Percentiles rank a stretch among this genome's conserved stretches.
Conservation (phyloP, 768 basidiomycete genomes). For the Pleurotus cornucopiae region DNA sequence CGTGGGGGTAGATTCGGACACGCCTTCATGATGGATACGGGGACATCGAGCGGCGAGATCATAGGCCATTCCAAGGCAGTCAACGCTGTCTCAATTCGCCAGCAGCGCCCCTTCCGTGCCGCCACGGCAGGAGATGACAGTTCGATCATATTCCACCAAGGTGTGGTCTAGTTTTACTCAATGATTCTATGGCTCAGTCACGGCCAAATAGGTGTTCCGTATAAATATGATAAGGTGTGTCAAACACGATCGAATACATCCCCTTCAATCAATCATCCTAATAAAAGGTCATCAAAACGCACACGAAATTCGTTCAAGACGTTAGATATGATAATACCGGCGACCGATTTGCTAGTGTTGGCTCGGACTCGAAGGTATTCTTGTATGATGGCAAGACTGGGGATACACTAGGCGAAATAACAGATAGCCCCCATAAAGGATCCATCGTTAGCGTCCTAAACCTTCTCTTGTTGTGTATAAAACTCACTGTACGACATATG, state of each 20-base stretch:
- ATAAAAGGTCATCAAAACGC: conserved; percentile 72
- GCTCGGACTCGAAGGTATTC: conserved; percentile 84
- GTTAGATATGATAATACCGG: conserved; percentile 81
- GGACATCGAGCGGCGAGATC: conserved; percentile 85
- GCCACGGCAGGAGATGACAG: conserved; percentile 84
- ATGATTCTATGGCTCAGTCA: neutral
- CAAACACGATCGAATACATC: neutral
- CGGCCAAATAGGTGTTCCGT: conserved; percentile 60
- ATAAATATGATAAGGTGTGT: conserved; percentile 79
- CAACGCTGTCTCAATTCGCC: conserved; percentile 85
- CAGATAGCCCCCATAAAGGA: conserved; percentile 67
- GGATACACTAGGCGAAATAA: conserved; percentile 67
- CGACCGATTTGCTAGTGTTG: conserved; percentile 81
- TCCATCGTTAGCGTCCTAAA: conserved; percentile 51
- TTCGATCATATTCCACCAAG: conserved; percentile 80
- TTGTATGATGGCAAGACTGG: conserved; percentile 90
- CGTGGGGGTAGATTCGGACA: conserved; percentile 62
- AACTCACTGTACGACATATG: neutral
- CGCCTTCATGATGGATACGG: conserved; percentile 80
- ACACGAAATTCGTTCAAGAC: conserved; percentile 91
- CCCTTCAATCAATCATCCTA: neutral
- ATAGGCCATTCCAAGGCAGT: conserved; percentile 87
- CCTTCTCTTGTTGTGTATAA: neutral
- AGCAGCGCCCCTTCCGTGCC: conserved; percentile 87
- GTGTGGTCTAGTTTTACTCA: conserved; percentile 23